Evolutionary conservation across 441 rosid species (phyloP).

Genomic region (Melastoma candidum): DNA sequence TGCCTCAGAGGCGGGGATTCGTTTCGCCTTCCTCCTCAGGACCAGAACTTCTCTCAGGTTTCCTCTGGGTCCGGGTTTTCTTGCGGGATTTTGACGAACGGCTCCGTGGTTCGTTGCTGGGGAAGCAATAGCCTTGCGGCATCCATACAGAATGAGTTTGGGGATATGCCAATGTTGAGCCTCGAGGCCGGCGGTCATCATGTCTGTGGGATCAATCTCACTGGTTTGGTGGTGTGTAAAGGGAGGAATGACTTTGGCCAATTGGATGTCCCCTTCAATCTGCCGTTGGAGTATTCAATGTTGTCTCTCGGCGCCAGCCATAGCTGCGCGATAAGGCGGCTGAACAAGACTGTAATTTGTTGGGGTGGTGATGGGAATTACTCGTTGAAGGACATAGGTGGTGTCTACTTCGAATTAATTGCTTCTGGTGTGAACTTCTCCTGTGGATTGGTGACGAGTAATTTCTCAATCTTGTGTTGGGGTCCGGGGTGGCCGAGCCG

Average conservation of each 20-base stretch:
- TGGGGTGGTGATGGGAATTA: slow-evolving; percentile 12
- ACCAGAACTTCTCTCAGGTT: slow-evolving; percentile 5
- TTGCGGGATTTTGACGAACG: slow-evolving; percentile 8
- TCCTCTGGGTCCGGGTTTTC: slow-evolving; percentile 19
- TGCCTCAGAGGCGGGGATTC: slow-evolving; percentile 10
- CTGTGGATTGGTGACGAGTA: slow-evolving; percentile 10
- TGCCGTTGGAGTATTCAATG: slow-evolving; percentile 1
- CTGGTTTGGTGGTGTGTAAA: slow-evolving; percentile 14
- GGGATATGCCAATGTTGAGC: slow-evolving; percentile 1
- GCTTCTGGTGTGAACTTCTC: slow-evolving; percentile 12
- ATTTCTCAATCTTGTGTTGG: slow-evolving; percentile 12
- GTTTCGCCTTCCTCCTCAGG: background rate
- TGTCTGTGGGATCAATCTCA: slow-evolving; percentile 12
- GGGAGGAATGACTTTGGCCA: slow-evolving; percentile 13
- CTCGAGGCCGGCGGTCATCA: slow-evolving; percentile 10
- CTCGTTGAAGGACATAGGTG: background rate
- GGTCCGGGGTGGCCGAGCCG: slow-evolving; percentile 15
- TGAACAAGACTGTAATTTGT: slow-evolving; percentile 11
- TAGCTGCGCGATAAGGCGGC: slow-evolving; percentile 11
- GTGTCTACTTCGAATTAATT: slow-evolving; percentile 8
- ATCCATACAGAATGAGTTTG: slow-evolving; percentile 1
- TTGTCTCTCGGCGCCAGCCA: slow-evolving; percentile 13
- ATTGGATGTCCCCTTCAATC: slow-evolving; percentile 12
- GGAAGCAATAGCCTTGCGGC: slow-evolving; percentile 8
- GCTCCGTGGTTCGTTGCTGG: slow-evolving; percentile 6